Evolutionary conservation across 2,329 filamentous ascomycete species (phyloP), one percentile per base, ranked within the genome.

Genomic region (Fusarium solani-melongenae): DNA sequence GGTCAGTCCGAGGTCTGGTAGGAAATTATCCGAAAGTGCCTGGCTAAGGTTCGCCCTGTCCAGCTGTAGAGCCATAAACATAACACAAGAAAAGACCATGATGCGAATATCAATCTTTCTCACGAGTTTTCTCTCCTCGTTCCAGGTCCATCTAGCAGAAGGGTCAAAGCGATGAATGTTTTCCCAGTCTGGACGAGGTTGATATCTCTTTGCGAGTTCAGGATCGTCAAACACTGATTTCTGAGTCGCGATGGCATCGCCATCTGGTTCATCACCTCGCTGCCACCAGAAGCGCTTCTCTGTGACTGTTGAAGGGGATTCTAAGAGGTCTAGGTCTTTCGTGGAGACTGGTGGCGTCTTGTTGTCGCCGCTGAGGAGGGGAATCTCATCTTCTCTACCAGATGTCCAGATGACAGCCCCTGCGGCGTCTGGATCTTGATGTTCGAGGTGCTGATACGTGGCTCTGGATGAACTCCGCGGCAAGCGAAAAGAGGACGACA

Each of bases 81-180:
- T 86, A 67, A 87, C 74, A 38, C 86, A 86, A 1, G 83, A 79
- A 81, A 84, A 88, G 4, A 85, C 64, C 84, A 86, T 86, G 65
- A 88, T 86, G 12, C 83, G 75, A 6, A 49, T 44, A 36, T 64
- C 65, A 27, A 68, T 69, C 31, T 69, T 69, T 15, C 24, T 29
- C 3, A 53, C n/a, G 1, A 65, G 33, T 4, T 46, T 65, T 2
- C 29, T 56, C 31, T 68, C 66, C 61, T 85, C 83, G 9, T 74
- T 71, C 82, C 82, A 85, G 0, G 82, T 83, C 84, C 84, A 86
- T 46, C 84, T 75, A 1, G 83, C 81, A 0, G 82, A 73, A 0
- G 85, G 85, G 63, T 88, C 86, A 67, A 88, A 89, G 0, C 85
- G 82, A 73, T 88, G 85, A 1, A 78, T 55, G 31, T 85, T 85